Evolutionary conservation across 2,329 filamentous ascomycete genomes (phyloP), one percentile per base, ranked within the genome.

Genomic region (Aspergillus nomiae): DNA sequence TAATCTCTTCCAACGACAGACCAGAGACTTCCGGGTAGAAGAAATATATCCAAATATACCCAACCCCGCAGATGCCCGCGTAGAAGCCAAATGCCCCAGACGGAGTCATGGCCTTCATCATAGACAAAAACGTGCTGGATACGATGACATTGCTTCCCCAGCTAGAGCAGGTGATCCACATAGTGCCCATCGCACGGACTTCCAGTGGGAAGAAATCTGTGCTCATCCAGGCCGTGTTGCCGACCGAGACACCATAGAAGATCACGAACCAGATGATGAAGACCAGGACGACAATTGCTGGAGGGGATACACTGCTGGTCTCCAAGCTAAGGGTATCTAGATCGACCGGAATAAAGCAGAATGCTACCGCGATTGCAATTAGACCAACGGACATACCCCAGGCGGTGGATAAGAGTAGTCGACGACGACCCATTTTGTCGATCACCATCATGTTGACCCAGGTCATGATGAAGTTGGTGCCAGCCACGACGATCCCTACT

Each of bases 71-170:
- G 41, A 85, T 82, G 0, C 74, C 81, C 0, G 82, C 80, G 60
- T 84, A 85, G 71, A 85, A 85, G 7, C 82, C 82, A 63, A 85
- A 86, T 0, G 83, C 80, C 0, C 83, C 83, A 2, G 77, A 80
- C 0, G 82, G 82, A 0, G 83, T 84, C 59, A 79, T 81, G n/a
- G 72, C 73, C 64, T 85, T 77, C 78, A 84, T 84, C 78, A 79
- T 79, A 32, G 78, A 81, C 14, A 85, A 69, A 71, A 85, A 85
- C 0, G 82, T 84, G 3, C 80, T 83, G 9, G 81, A 74, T 53
- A 85, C 78, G 59, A 85, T 83, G 63, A 85, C 78, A 67, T 84
- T 84, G 60, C 72, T 77, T 11, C 77, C 79, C 82, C 81, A 82
- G 70, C 75, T 79, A 6, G 78, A 80, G 67, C 81, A 78, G 4